phyloP scores from a whole-genome alignment of 805 yeast genomes.

The Pichia gijzeniarum region DNA sequence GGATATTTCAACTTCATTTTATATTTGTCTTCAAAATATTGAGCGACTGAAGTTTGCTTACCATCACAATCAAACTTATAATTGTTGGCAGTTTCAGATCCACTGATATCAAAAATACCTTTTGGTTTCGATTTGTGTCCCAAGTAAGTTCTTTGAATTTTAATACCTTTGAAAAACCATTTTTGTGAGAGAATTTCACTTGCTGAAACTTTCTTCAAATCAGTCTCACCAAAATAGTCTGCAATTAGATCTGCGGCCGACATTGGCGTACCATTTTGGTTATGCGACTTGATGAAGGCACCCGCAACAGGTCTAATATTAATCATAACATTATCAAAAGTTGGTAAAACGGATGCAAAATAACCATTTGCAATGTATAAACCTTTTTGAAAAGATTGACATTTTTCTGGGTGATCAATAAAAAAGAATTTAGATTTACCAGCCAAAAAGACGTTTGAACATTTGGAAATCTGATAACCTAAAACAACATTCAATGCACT shows the following conservation, averaged over 20 bases:
- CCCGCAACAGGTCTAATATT: constrained; percentile 27
- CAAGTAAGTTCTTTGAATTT: constrained; percentile 20
- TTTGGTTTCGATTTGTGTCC: constrained; percentile 21
- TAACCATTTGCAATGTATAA: constrained; percentile 26
- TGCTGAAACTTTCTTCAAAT: constrained; percentile 12
- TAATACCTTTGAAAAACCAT: constrained; percentile 21
- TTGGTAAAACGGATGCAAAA: constrained; percentile 26
- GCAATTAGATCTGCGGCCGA: constrained; percentile 22
- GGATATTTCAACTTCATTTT: constrained; percentile 23
- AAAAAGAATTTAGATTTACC: constrained; percentile 23
- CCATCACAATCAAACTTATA: constrained; percentile 22
- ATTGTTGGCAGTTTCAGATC: constrained; percentile 17
- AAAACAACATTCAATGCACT: constrained; percentile 20
- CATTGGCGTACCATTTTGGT: constrained; percentile 21
- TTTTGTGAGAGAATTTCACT: constrained; percentile 11
- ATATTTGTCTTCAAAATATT: constrained; percentile 22
- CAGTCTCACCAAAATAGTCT: constrained; percentile 20
- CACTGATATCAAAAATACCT: constrained; percentile 20
- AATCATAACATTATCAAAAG: constrained; percentile 23
- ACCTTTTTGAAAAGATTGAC: constrained; percentile 23
- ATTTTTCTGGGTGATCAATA: constrained; percentile 20
- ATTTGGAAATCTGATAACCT: constrained; percentile 20
- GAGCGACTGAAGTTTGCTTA: constrained; percentile 21
- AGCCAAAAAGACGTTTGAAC: constrained; percentile 18
- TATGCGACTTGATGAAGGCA: constrained; percentile 25